Percentiles rank a stretch among this genome's conserved stretches.
phyloP scores from a whole-genome alignment of 1,139 yeast genomes.

The Arxiozyma bovina region DNA sequence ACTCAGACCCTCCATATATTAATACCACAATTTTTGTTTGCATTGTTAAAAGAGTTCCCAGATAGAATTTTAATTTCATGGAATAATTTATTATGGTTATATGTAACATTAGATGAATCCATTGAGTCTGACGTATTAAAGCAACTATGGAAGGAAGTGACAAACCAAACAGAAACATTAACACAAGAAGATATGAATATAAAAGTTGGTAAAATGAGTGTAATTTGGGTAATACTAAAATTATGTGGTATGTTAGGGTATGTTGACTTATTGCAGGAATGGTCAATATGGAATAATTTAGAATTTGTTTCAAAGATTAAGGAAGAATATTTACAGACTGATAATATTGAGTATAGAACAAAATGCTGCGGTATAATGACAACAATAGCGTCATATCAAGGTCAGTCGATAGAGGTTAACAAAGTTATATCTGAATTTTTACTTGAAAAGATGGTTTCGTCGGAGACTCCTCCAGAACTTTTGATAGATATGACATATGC shows the following conservation, averaged over 20 bases:
- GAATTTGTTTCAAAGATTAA: slow-evolving; percentile 19
- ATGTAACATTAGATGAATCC: slow-evolving; percentile 15
- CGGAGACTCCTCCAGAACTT: slow-evolving; percentile 30
- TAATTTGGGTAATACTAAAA: slow-evolving; percentile 53
- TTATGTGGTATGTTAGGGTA: slow-evolving; percentile 22
- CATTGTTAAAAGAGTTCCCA: slow-evolving; percentile 38
- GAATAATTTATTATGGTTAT: slow-evolving; percentile 60
- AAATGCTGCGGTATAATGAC: slow-evolving; percentile 44
- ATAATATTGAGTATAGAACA: slow-evolving; percentile 23
- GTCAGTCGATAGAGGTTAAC: slow-evolving; percentile 39
- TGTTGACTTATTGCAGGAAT: slow-evolving; percentile 11
- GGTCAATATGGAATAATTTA: slow-evolving; percentile 19
- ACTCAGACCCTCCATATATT: slow-evolving; percentile 31
- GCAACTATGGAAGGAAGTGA: slow-evolving; percentile 7
- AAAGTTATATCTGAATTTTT: slow-evolving; percentile 41
- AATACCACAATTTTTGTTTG: slow-evolving; percentile 37
- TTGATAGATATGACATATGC: slow-evolving; percentile 52
- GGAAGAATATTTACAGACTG: slow-evolving; percentile 17
- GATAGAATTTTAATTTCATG: slow-evolving; percentile 55
- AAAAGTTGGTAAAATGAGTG: slow-evolving; percentile 45
- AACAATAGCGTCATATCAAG: slow-evolving; percentile 43
- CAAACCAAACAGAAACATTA: slow-evolving; percentile 11
- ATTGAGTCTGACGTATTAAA: slow-evolving; percentile 6
- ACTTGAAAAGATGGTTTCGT: slow-evolving; percentile 28
- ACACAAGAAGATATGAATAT: slow-evolving; percentile 33